Evolutionary conservation across 2,329 filamentous ascomycete species (phyloP).

Genomic region (Venturiaceae sp.): DNA sequence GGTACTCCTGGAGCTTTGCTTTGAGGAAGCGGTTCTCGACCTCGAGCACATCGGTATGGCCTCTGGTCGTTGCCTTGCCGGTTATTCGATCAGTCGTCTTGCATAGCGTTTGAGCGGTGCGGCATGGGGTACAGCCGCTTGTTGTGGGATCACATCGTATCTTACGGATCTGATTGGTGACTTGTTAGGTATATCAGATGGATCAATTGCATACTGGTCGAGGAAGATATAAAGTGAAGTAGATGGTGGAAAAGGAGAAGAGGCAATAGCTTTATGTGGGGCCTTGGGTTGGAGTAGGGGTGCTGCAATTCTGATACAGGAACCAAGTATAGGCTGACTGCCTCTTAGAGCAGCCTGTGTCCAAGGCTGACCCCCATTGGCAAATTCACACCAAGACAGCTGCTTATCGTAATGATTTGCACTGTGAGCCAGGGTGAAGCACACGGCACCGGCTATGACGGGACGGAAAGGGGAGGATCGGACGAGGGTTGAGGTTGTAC

Average conservation of each 20-base stretch:
- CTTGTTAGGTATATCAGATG: not conserved
- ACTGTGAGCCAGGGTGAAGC: slow-evolving; percentile 1
- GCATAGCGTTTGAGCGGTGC: slow-evolving; percentile 66
- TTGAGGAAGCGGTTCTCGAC: slow-evolving; percentile 60
- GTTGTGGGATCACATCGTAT: slow-evolving; percentile 77
- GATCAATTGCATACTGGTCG: no score
- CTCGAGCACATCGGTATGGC: slow-evolving; percentile 70
- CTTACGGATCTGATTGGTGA: slow-evolving; percentile 56
- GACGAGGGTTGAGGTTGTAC: slow-evolving; percentile 12
- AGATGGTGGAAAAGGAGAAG: not conserved
- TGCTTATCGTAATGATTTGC: not conserved
- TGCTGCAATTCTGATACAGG: not conserved
- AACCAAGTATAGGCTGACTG: not conserved
- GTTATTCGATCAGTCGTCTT: slow-evolving; percentile 82
- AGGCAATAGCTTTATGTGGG: not conserved
- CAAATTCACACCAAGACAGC: not conserved
- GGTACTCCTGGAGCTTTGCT: slow-evolving; percentile 44
- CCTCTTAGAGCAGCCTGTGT: not conserved
- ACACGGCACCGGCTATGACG: not conserved
- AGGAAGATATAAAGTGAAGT: no score
- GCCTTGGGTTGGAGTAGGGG: not conserved
- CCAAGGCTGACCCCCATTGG: not conserved
- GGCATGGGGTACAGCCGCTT: slow-evolving; percentile 74
- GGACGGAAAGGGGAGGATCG: slow-evolving; percentile 7
- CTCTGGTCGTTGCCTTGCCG: slow-evolving; percentile 66